phyloP scores from a whole-genome alignment of 306 rosid genomes.

The Ammopiptanthus mongolicus region DNA sequence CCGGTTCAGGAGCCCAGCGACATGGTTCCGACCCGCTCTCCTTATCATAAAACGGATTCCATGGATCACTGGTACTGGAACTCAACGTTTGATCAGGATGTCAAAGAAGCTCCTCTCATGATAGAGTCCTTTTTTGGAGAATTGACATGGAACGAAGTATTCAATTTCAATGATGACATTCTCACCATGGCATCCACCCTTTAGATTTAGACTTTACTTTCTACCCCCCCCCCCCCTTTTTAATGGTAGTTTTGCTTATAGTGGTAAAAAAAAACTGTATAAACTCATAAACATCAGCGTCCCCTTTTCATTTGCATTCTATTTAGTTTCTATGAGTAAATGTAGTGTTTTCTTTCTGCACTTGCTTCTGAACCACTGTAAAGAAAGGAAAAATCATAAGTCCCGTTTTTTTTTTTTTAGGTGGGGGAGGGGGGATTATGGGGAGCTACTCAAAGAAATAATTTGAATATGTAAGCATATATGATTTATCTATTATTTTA shows the following conservation, averaged over 20 bases:
- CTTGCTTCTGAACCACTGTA: neutral
- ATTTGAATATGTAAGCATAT: too few relatives aligned
- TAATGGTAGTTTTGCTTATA: neutral
- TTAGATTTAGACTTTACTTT: neutral
- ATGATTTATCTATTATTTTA: too few relatives aligned
- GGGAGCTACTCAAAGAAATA: too few relatives aligned
- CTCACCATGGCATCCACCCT: neutral
- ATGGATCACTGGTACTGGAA: constrained; percentile 19
- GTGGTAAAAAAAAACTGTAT: neutral
- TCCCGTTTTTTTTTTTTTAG: too few relatives aligned
- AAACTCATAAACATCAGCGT: neutral
- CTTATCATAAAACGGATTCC: neutral
- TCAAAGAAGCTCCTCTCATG: neutral
- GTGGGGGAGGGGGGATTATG: too few relatives aligned
- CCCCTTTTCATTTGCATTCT: neutral
- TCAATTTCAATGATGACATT: constrained; percentile 16
- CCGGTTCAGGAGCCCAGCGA: neutral
- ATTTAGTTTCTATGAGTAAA: neutral
- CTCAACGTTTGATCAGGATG: constrained; percentile 23
- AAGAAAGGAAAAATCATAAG: neutral
- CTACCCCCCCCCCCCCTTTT: too few relatives aligned
- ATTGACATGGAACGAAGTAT: constrained; percentile 20
- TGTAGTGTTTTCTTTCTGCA: too few relatives aligned
- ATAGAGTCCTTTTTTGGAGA: neutral
- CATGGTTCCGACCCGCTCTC: neutral